phyloP scores from a whole-genome alignment of 805 yeast genomes.

The Kazachstania taianensis region DNA sequence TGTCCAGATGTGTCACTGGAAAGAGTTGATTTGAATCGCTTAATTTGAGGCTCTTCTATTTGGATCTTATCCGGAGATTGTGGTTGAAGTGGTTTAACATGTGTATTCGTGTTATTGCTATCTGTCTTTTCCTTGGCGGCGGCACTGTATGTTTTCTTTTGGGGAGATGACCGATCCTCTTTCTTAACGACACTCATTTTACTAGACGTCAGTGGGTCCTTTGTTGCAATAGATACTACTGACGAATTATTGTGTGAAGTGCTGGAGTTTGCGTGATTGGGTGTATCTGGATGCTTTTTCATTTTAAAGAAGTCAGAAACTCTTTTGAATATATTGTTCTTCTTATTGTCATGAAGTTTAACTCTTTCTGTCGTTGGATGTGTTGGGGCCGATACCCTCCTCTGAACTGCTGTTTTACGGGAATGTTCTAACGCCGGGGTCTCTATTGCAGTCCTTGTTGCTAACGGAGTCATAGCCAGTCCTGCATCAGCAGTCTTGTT shows the following conservation, averaged over 20 bases:
- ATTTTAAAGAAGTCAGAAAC: slow-evolving; percentile 28
- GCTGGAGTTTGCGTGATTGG: not conserved
- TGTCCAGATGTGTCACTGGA: slow-evolving; percentile 13
- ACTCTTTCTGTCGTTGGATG: slow-evolving; percentile 1
- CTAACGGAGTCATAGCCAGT: slow-evolving; percentile 2
- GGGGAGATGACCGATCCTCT: slow-evolving; percentile 1
- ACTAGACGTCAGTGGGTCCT: not conserved
- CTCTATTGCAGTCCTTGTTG: slow-evolving; percentile 4
- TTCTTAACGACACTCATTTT: not conserved
- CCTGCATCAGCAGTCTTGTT: slow-evolving; percentile 7
- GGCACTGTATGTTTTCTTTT: slow-evolving; percentile 2
- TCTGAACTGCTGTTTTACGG: not conserved
- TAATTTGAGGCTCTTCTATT: slow-evolving; percentile 13
- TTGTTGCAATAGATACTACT: not conserved
- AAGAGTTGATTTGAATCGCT: slow-evolving; percentile 19
- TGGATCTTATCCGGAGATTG: not conserved
- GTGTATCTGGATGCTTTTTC: slow-evolving; percentile 5
- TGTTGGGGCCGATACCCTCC: not conserved
- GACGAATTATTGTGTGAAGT: not conserved
- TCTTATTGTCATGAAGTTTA: slow-evolving; percentile 16
- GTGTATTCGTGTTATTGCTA: not conserved
- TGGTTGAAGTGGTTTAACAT: not conserved
- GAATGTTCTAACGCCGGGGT: not conserved
- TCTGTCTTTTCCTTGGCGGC: slow-evolving; percentile 6
- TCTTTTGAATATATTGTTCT: slow-evolving; percentile 26